phyloP scores from a whole-genome alignment of 129 eudicot species.

The Saposhnikovia divaricata region DNA sequence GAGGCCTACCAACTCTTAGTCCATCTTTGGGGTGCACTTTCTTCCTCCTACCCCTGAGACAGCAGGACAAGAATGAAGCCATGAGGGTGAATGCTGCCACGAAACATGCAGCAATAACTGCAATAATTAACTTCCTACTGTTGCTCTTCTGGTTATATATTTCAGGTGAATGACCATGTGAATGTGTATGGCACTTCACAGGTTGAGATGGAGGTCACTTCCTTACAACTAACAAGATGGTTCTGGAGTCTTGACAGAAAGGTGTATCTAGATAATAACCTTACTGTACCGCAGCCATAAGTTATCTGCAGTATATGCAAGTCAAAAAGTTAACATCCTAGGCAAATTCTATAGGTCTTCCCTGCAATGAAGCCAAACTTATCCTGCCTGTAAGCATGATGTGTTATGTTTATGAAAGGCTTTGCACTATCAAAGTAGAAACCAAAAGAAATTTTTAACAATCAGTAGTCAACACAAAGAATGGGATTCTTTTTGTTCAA shows the following conservation, averaged over 20 bases:
- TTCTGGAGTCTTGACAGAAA: constrained; percentile 17
- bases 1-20: constrained; percentile 53
- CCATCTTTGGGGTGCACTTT: constrained; percentile 22
- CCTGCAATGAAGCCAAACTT: constrained; percentile 35
- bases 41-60: constrained; percentile 24
- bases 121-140: constrained; percentile 9
- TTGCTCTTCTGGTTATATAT: not conserved
- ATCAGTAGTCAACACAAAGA: not conserved
- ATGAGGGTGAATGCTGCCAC: constrained; percentile 36
- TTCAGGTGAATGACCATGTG: constrained; percentile 17
- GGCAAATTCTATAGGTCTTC: constrained; percentile 23
- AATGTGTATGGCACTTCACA: constrained; percentile 18
- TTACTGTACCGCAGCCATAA: not conserved
- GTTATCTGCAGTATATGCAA: constrained; percentile 13
- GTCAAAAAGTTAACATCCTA: constrained; percentile 16
- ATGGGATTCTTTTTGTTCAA: not conserved
- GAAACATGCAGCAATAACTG: constrained; percentile 30
- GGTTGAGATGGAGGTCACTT: constrained; percentile 6
- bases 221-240: constrained; percentile 1
- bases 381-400: constrained; percentile 43
- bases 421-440: not conserved
- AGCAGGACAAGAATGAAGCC: constrained; percentile 29
- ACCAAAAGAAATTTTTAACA: not conserved
- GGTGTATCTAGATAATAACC: constrained; percentile 10
- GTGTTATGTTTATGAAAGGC: not conserved